These are phyloP conservation scores for Apiotrichum laibachii DNA, from an alignment of 1,284 basidiomycete species.

Conservation along the genomic window DNA sequence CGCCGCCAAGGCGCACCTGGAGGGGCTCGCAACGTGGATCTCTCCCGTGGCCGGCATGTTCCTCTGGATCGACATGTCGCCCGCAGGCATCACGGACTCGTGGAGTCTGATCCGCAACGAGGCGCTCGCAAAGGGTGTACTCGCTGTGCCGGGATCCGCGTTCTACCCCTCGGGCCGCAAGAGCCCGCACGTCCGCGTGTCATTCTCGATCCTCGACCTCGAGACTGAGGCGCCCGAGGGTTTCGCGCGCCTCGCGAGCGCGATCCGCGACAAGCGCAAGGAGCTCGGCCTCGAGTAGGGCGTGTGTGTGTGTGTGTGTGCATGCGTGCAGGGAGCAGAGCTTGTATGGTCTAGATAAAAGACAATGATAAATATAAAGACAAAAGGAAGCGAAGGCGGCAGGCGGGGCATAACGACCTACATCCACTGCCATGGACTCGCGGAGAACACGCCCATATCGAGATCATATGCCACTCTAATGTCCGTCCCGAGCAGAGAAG, in stretches of 20 bases:
- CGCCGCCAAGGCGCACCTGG: slow-evolving; percentile 70
- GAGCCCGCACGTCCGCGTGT: slow-evolving; percentile 71
- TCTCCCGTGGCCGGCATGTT: slow-evolving; percentile 88
- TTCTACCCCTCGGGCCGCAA: slow-evolving; percentile 70
- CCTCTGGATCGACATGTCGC: slow-evolving; percentile 64
- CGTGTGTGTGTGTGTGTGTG: too few relatives aligned
- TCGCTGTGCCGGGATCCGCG: slow-evolving; percentile 74
- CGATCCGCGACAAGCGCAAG: slow-evolving; percentile 54
- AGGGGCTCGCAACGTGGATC: slow-evolving; percentile 75
- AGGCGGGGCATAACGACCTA: too few relatives aligned
- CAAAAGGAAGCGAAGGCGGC: too few relatives aligned
- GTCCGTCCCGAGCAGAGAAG: too few relatives aligned
- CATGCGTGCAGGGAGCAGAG: too few relatives aligned
- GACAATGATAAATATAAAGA: too few relatives aligned
- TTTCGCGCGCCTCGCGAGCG: slow-evolving; percentile 63
- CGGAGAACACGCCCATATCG: too few relatives aligned
- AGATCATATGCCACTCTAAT: too few relatives aligned
- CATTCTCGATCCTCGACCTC: slow-evolving; percentile 72
- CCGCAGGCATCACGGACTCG: slow-evolving; percentile 59
- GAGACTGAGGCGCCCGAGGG: slow-evolving; percentile 70
- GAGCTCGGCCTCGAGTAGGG: slow-evolving; percentile 21
- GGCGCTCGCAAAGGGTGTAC: slow-evolving; percentile 75
- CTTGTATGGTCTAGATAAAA: too few relatives aligned
- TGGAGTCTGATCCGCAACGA: slow-evolving; percentile 71
- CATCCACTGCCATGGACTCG: too few relatives aligned